A percentile compares a stretch with the other conserved stretches of the same genome.
Conservation (phyloP, 208 protist species). For the Wallacemonas sp. region DNA sequence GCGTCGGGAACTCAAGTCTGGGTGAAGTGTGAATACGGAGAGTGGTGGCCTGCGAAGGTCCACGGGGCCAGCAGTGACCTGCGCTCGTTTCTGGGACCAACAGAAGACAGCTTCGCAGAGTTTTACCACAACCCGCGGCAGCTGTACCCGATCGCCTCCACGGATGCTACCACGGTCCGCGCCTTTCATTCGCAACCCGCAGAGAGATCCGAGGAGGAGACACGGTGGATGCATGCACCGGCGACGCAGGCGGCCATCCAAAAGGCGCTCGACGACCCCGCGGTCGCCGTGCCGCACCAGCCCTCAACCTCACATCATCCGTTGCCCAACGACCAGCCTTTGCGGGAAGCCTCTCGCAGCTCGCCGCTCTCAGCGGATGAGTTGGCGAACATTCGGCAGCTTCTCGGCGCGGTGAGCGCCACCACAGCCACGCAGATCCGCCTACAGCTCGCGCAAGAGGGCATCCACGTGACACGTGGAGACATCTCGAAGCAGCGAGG, state of each 20-base stretch:
- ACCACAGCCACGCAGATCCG: conserved; percentile 38
- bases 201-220: conserved; percentile 42
- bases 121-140: conserved; percentile 77
- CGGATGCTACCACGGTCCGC: conserved; percentile 29
- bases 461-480: conserved; percentile 25
- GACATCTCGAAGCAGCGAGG: conserved; percentile 17
- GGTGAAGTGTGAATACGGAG: conserved; percentile 80
- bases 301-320: conserved; percentile 5
- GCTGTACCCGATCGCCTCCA: conserved; percentile 53
- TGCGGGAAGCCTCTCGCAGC: background rate
- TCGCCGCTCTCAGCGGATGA: conserved; percentile 39
- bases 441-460: conserved; percentile 26
- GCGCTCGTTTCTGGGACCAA: conserved; percentile 25
- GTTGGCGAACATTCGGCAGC: conserved; percentile 52
- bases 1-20: conserved; percentile 55
- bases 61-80: conserved; percentile 26
- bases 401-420: conserved; percentile 48
- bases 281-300: background rate
- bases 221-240: conserved; percentile 35
- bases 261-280: conserved; percentile 28
- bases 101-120: conserved; percentile 65
- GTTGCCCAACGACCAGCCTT: background rate
- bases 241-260: conserved; percentile 23
- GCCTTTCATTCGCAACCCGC: conserved; percentile 38
- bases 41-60: conserved; percentile 82